These are phyloP conservation scores for Vitis rupestris DNA, from an alignment of 164 flowering plant genomes.

Conservation along the genomic window DNA sequence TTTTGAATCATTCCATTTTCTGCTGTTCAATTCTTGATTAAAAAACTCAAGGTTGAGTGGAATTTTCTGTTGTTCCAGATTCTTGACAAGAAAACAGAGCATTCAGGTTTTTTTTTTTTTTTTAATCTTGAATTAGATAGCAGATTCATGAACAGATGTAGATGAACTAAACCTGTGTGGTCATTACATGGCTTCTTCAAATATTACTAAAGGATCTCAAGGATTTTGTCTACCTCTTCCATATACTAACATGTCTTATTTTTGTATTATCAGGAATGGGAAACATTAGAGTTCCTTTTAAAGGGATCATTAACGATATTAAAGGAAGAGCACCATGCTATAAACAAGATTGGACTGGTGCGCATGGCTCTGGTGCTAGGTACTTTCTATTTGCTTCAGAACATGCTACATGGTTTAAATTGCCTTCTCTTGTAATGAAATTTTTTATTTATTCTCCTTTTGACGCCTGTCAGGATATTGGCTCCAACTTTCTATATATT, in stretches of 20 bases:
- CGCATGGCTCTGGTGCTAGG: constrained; percentile 39
- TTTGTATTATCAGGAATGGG: constrained; percentile 30
- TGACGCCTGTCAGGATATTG: constrained; percentile 32
- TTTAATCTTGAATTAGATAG: too few relatives aligned
- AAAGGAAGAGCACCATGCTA: constrained; percentile 49
- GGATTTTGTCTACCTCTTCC: not conserved
- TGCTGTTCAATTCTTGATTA: not conserved
- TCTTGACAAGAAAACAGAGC: not conserved
- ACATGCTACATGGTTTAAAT: not conserved
- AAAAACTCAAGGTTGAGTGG: too few relatives aligned
- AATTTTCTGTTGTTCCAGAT: not conserved
- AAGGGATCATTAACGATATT: constrained; percentile 46
- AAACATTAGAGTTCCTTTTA: constrained; percentile 31
- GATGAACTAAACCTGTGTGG: not conserved
- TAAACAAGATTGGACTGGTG: constrained; percentile 54
- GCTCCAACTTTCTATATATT: constrained; percentile 42
- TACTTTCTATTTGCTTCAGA: constrained; percentile 6
- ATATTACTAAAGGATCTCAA: not conserved
- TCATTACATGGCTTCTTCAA: not conserved
- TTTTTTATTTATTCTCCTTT: not conserved
- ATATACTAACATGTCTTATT: not conserved
- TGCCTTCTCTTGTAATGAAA: not conserved
- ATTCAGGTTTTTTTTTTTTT: not conserved
- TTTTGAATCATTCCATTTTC: not conserved
- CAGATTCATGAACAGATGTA: not conserved